Base-by-base conservation (phyloP, 2,329 filamentous ascomycete genomes). In the Exserohilum rostratum region DNA sequence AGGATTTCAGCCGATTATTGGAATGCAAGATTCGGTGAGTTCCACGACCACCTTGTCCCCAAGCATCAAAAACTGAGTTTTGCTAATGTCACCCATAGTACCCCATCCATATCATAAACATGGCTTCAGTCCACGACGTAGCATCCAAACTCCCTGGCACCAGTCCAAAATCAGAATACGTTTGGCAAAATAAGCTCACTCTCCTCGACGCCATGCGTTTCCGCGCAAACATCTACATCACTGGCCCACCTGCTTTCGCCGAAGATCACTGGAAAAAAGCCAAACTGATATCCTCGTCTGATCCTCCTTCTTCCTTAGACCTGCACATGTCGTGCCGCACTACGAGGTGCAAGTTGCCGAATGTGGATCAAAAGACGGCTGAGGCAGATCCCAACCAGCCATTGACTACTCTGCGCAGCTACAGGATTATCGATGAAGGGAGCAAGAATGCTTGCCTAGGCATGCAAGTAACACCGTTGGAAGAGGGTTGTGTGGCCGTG, bases 231-330 rank as follows among this genome's bases (percentile, higher is more conserved):
- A 85, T 93, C 30, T 86, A 90, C 61, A 75, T 90, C 45, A 84
- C 85, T 4, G 87, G 88, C 3, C 80, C 82, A 0, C 77, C 82
- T 1, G 79, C 86, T 4, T 91, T 89, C 65, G 83, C 85, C 15
- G 89, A 93, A 71, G 89, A 92, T 48, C 78, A 78, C 7, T 92
- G 89, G 89, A 87, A 84, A 57, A 79, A 76, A 25, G 80, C 90
- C 33, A 55, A 46, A 4, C 57, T 66, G 22, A 39, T 20, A 6
- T 52, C 40, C 3, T 42, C 52, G 13, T 53, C 48, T 13, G 12
- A 43, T 42, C 42, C 53, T 17, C 27, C 34, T 12, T 57, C 47
- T 10, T 46, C 55, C 0, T 34, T 58, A 2, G 77, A 78, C 12
- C 83, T 82, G 52, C 79, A 85, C 55, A 76, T 84, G 10, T 79